Conservation (phyloP, 2,329 filamentous ascomycete species). For the Aspergillus pseudoglaucus region DNA sequence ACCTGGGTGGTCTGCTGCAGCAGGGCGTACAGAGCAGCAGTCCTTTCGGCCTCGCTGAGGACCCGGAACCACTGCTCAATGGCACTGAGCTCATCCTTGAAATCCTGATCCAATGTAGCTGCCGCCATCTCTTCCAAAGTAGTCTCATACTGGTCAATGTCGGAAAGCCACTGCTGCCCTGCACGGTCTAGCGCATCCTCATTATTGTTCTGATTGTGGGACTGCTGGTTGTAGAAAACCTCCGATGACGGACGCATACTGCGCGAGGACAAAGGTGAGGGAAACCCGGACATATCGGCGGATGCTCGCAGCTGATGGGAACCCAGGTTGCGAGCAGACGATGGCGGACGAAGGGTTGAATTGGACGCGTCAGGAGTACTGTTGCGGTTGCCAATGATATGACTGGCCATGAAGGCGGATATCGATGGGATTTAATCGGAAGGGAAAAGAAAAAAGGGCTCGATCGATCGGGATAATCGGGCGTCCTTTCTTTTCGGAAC, state of each 20-base stretch:
- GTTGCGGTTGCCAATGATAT: conserved; percentile 77
- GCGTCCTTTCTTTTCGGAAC: background rate
- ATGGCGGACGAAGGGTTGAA: conserved; percentile 74
- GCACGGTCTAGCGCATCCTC: conserved; percentile 91
- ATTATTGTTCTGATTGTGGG: conserved; percentile 56
- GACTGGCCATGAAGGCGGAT: conserved; percentile 49
- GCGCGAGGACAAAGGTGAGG: conserved; percentile 63
- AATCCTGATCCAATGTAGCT: conserved; percentile 96
- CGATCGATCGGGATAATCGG: background rate
- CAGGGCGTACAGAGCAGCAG: conserved; percentile 87
- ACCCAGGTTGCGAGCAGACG: conserved; percentile 70
- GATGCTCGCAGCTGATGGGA: conserved; percentile 87
- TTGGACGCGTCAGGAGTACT: conserved; percentile 90
- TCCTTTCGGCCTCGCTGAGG: conserved; percentile 91
- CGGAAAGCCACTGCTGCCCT: conserved; percentile 96
- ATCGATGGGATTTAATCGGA: background rate
- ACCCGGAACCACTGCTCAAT: conserved; percentile 99
- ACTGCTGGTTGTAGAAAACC: conserved; percentile 75
- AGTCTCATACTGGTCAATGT: conserved; percentile 98
- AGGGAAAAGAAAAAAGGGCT: background rate
- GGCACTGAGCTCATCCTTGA: conserved; percentile 97
- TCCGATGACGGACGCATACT: conserved; percentile 89
- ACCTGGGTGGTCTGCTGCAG: conserved; percentile 98
- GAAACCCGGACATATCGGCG: conserved; percentile 87
- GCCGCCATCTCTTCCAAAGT: conserved; percentile 98